Base-by-base conservation (phyloP, 371 early-diverging fungal species). In the Polyrhizophydium stewartii region DNA sequence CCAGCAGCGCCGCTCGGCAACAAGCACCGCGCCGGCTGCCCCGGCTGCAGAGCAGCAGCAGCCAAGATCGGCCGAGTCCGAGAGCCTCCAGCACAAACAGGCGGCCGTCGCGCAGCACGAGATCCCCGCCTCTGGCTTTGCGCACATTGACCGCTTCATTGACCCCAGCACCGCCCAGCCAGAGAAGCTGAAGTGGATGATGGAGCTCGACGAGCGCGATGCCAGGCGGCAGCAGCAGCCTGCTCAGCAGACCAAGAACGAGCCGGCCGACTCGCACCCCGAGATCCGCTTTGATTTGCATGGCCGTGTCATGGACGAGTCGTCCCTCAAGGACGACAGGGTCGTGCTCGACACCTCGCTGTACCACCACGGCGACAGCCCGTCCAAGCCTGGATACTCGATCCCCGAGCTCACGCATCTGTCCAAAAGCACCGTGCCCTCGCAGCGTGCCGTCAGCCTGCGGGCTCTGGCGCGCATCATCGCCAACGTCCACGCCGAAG, bases 301-400 rank as follows among this genome's bases (percentile, higher is more conserved):
- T 35, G 96, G 93, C 19, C 65, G 71, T 22, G 69, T 87, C 1
- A 62, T 92, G n/a, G 81, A 79, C 53, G 66, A 69, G 16, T 73
- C 72, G 0, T 58, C 60, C 24, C 63, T 60, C 0, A 68, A 87
- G 1, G 88, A 92, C 1, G 65, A 74, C 0, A n/a, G 49, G 16
- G 22, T 47, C 25, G 28, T 78, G 87, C 60, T 66, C 72, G 1
- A 94, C 91, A n/a, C n/a, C n/a, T n/a, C n/a, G 2, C 74, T 95
- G 6, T 92, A 93, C 73, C 94, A 95, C 66, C 96, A 95, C 64
- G 93, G 93, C 6, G 86, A 87, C 25, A 85, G 89, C 30, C 91
- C 94, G 2, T 85, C 85, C 1, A 78, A 82, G 59, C 86, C 96
- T 16, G 94, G 94, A 6, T 95, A 95, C 72, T 91, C 94, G 0